Percentiles rank a stretch among this genome's conserved stretches.
Evolutionary conservation across 257 asterid genomes (phyloP).

Genomic region (Solanum corneliomulleri): DNA sequence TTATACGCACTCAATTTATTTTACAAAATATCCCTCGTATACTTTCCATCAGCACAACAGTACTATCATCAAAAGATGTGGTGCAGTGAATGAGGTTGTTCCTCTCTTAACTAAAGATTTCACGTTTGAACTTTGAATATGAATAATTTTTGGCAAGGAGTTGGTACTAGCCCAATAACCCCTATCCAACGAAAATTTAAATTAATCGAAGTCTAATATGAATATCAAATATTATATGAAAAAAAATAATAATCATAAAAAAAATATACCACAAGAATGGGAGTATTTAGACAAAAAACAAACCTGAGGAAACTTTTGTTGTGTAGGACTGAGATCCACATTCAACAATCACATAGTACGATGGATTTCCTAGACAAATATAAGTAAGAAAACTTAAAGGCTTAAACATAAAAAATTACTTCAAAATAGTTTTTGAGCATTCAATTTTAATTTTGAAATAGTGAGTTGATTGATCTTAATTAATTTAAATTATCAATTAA

Average conservation of each 20-base stretch:
- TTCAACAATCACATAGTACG: slow-evolving; percentile 54
- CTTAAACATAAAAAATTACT: neutral
- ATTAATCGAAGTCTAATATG: neutral
- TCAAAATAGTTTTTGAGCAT: neutral
- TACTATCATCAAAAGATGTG: neutral
- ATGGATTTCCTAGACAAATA: slow-evolving; percentile 29
- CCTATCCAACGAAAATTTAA: too few species aligned
- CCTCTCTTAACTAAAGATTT: too few species aligned
- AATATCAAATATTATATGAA: too few species aligned
- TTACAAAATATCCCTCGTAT: neutral
- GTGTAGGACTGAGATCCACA: slow-evolving; percentile 46
- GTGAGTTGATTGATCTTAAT: neutral
- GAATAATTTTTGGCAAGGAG: neutral
- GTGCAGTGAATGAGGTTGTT: neutral
- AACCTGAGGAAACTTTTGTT: slow-evolving; percentile 61
- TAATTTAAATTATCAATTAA: neutral
- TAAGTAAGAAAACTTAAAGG: neutral
- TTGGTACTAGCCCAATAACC: neutral
- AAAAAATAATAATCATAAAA: too few species aligned
- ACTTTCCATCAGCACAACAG: neutral
- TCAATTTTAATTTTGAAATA: neutral
- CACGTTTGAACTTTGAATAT: neutral
- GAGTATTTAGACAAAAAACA: neutral
- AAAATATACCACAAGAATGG: neutral
- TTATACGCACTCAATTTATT: neutral